Conservation (phyloP, 208 protist species). For the Leishmania arabica region DNA sequence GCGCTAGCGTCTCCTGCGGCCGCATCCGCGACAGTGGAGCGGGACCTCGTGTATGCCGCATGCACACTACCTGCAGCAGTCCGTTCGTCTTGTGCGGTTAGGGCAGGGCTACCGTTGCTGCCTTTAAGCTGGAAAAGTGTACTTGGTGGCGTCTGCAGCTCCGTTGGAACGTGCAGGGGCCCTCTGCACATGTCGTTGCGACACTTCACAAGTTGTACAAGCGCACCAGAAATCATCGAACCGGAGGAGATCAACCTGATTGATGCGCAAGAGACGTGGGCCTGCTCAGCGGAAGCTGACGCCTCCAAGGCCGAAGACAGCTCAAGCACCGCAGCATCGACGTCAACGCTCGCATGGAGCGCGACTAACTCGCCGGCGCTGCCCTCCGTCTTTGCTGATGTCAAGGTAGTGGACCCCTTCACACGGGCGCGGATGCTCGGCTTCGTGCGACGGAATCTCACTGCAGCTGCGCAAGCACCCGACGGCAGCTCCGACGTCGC, state of each 20-base stretch:
- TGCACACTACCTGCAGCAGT: neutral
- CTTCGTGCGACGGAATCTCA: conserved; percentile 77
- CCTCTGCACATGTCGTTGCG: neutral
- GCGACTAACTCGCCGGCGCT: conserved; percentile 9
- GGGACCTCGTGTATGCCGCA: neutral
- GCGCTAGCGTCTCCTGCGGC: neutral
- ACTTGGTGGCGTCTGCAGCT: neutral
- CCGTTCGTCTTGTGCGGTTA: neutral
- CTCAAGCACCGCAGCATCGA: neutral
- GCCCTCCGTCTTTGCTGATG: conserved; percentile 34
- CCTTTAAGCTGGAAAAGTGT: neutral
- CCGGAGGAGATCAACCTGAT: conserved; percentile 19
- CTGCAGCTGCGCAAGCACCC: conserved; percentile 1
- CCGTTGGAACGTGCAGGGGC: neutral
- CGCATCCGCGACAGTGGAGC: neutral
- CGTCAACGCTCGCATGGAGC: conserved; percentile 13
- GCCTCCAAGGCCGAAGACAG: neutral
- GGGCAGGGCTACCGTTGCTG: neutral
- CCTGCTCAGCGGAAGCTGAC: neutral
- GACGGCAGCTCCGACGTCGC: neutral
- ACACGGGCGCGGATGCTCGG: conserved; percentile 74
- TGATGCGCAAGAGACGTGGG: neutral
- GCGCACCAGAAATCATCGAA: conserved; percentile 13
- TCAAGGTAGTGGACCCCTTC: conserved; percentile 43
- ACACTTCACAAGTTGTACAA: neutral